A percentile compares a stretch with the other conserved stretches of the same genome.
Evolutionary conservation across 805 yeast species (phyloP).

Genomic region (Metschnikowia hibisci): DNA sequence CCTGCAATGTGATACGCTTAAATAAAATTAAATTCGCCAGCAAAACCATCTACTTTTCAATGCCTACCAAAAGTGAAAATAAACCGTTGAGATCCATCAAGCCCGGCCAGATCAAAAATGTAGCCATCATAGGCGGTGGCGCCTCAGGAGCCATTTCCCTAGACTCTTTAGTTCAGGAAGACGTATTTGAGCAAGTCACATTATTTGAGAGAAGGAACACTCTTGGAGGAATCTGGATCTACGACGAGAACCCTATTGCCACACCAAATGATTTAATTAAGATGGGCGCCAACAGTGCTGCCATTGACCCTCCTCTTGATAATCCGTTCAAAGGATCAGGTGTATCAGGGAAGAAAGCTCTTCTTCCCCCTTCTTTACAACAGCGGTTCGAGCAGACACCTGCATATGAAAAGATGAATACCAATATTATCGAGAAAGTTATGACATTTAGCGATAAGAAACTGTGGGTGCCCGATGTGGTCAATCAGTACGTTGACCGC

Average conservation of each 20-base stretch:
- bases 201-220: slow-evolving; percentile 39
- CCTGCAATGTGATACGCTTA: neutral
- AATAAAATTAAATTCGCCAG: neutral
- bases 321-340: slow-evolving; percentile 19
- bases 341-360: neutral
- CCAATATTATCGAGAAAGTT: slow-evolving; percentile 42
- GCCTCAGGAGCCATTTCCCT: slow-evolving; percentile 45
- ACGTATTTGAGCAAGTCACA: slow-evolving; percentile 28
- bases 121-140: slow-evolving; percentile 51
- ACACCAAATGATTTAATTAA: slow-evolving; percentile 14
- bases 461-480: slow-evolving; percentile 30
- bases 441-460: slow-evolving; percentile 45
- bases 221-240: slow-evolving; percentile 45
- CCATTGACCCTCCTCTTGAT: slow-evolving; percentile 25
- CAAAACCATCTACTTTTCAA: neutral
- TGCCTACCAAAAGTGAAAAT: neutral
- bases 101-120: slow-evolving; percentile 17
- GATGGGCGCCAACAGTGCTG: slow-evolving; percentile 20
- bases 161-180: slow-evolving; percentile 36
- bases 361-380: slow-evolving; percentile 14
- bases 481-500: slow-evolving; percentile 26
- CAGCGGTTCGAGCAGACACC: slow-evolving; percentile 31
- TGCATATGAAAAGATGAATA: slow-evolving; percentile 22
- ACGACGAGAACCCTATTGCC: slow-evolving; percentile 21
- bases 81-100: neutral